These are phyloP conservation scores for Microbotryomycetes sp. DNA, from an alignment of 1,284 basidiomycete species.

Conservation along the genomic window DNA sequence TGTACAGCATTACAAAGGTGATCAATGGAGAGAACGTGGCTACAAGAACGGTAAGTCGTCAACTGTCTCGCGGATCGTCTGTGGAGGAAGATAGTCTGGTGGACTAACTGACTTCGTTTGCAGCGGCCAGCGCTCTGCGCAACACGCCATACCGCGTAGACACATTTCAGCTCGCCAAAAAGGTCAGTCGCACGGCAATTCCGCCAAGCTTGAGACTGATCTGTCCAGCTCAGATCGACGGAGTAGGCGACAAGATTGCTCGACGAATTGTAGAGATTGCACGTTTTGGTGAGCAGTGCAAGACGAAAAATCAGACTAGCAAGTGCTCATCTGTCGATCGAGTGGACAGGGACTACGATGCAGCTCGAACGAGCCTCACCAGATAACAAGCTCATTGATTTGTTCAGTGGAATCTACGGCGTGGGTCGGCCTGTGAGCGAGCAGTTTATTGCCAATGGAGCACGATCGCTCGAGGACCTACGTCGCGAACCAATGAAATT, in stretches of 20 bases:
- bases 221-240: not conserved
- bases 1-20: conserved; percentile 17
- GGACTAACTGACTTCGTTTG: not conserved
- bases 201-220: conserved; percentile 67
- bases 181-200: conserved; percentile 61
- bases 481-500: conserved; percentile 50
- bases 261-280: conserved; percentile 70
- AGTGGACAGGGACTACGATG: conserved; percentile 52
- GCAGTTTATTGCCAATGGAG: conserved; percentile 67
- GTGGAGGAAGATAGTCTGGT: too few species aligned
- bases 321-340: conserved; percentile 55
- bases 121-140: conserved; percentile 24
- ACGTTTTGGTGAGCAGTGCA: conserved; percentile 57
- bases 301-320: conserved; percentile 54
- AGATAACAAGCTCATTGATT: not conserved
- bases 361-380: conserved; percentile 2
- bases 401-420: conserved; percentile 55
- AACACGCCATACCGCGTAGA: conserved; percentile 46
- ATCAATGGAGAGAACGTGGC: conserved; percentile 20
- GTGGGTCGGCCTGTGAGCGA: conserved; percentile 66
- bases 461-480: conserved; percentile 70
- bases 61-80: not conserved
- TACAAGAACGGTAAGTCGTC: conserved; percentile 17
- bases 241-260: conserved; percentile 7
- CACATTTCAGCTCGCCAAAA: conserved; percentile 56